Percentiles rank a stretch among this genome's conserved stretches.
Evolutionary conservation across 1,284 basidiomycete genomes (phyloP).

Genomic region (Coniophora puteana): DNA sequence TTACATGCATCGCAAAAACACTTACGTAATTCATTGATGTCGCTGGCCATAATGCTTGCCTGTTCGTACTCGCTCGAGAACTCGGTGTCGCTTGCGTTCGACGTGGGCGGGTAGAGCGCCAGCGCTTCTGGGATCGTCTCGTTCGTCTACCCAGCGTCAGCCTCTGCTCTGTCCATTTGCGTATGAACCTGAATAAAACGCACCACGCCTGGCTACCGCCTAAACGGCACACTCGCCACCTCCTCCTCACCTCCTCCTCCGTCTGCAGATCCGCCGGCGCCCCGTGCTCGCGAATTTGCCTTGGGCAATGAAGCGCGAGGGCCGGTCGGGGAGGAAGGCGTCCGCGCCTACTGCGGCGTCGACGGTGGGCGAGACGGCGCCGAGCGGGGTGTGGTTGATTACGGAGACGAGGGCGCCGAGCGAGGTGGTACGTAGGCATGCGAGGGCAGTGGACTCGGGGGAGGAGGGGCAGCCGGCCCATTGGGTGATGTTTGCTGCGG

Average conservation of each 20-base stretch:
- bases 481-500: conserved; percentile 27
- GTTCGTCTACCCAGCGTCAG: conserved; percentile 30
- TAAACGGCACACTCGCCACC: conserved; percentile 33
- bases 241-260: too few relatives aligned
- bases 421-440: conserved; percentile 38
- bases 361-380: conserved; percentile 4
- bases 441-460: conserved; percentile 26
- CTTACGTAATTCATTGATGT: too few relatives aligned
- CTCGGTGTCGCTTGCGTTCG: conserved; percentile 29
- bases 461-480: conserved; percentile 32
- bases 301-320: conserved; percentile 34
- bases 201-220: conserved; percentile 36
- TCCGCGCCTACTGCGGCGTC: too few relatives aligned
- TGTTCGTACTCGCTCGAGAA: conserved; percentile 39
- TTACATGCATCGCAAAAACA: too few relatives aligned
- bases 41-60: conserved; percentile 38
- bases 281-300: conserved; percentile 35
- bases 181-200: conserved; percentile 9
- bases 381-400: conserved; percentile 4
- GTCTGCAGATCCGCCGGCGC: conserved; percentile 35
- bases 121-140: conserved; percentile 33
- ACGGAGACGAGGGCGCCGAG: too few relatives aligned
- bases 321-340: conserved; percentile 37
- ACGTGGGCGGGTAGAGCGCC: conserved; percentile 36
- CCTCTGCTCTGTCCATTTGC: not conserved